A percentile compares a stretch with the other conserved stretches of the same genome.
Conservation (phyloP, 2,329 filamentous ascomycete species). For the Endoconidiophora polonica region DNA sequence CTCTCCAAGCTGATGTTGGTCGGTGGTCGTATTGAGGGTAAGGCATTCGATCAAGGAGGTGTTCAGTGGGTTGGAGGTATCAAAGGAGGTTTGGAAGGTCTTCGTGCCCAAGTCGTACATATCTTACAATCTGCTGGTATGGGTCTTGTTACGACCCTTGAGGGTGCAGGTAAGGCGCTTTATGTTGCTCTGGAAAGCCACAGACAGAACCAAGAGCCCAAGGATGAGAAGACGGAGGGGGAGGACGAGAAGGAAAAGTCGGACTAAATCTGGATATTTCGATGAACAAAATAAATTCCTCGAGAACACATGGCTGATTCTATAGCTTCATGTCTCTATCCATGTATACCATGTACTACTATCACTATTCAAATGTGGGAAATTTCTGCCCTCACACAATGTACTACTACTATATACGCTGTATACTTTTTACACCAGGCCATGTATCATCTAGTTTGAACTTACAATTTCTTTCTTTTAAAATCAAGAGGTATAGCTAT, state of each 20-base stretch:
- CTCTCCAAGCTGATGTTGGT: constrained; percentile 76
- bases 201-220: constrained; percentile 53
- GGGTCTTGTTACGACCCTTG: constrained; percentile 59
- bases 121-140: constrained; percentile 69
- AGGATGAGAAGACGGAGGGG: constrained; percentile 34
- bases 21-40: constrained; percentile 73
- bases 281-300: too few species aligned
- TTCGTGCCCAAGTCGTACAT: constrained; percentile 65
- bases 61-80: constrained; percentile 54
- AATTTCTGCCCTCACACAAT: too few species aligned
- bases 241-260: constrained; percentile 13
- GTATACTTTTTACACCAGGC: too few species aligned
- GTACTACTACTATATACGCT: too few species aligned
- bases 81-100: constrained; percentile 60
- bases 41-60: constrained; percentile 62
- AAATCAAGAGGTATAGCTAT: too few species aligned
- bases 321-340: too few species aligned
- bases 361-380: too few species aligned
- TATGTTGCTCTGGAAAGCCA: constrained; percentile 81
- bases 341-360: too few species aligned
- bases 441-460: too few species aligned
- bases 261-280: too few species aligned
- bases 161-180: constrained; percentile 62
- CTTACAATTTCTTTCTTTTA: too few species aligned
- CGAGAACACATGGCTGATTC: too few species aligned